Base-by-base conservation (phyloP, 352 stramenopile species). In the Pythium guiyangense region DNA sequence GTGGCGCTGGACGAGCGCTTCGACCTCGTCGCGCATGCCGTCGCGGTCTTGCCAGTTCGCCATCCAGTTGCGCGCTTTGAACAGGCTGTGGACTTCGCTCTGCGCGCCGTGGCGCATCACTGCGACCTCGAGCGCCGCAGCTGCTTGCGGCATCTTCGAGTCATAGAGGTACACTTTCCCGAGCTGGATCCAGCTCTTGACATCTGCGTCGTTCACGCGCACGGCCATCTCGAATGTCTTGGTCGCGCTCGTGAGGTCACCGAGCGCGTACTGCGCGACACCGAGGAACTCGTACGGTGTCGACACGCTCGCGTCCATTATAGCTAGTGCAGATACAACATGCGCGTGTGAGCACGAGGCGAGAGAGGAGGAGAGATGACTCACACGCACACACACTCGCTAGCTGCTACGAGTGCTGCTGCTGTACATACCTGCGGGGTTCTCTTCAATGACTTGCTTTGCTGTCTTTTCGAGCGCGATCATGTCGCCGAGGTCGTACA, bases 41-140 rank as follows among this genome's bases (percentile, higher is more conserved):
- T 92, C 81, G 17, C 73, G 65, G 42, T 86, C 79, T 9, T 66
- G 58, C 84, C 84, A 94, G 57, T 74, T 62, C 9, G 78, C 74
- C 55, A 91, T 71, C 84, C 79, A 91, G 47, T 79, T 86, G 8
- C 77, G 67, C 14, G 74, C 70, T 49, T 91, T 92, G 45, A 85
- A 74, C 4, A 94, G 60, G 4, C 67, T 57, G 46, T 84, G 69
- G 40, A 72, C 48, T 25, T 81, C 64, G 6, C 57, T 37, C 10
- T 46, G 56, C 15, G 67, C 63, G 0, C 70, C 67, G 37, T 86
- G 77, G 31, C 75, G 45, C 15, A 74, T 35, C 29, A 88, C 65
- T 0, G 69, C 84, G 18, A 80, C 57, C 47, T 86, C 74, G 20
- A 90, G 69, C 27, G 70, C 78, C 4, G 25, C 39, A 1, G 73